phyloP scores from a whole-genome alignment of 1,284 basidiomycete genomes.

The Moesziomyces sp. region DNA sequence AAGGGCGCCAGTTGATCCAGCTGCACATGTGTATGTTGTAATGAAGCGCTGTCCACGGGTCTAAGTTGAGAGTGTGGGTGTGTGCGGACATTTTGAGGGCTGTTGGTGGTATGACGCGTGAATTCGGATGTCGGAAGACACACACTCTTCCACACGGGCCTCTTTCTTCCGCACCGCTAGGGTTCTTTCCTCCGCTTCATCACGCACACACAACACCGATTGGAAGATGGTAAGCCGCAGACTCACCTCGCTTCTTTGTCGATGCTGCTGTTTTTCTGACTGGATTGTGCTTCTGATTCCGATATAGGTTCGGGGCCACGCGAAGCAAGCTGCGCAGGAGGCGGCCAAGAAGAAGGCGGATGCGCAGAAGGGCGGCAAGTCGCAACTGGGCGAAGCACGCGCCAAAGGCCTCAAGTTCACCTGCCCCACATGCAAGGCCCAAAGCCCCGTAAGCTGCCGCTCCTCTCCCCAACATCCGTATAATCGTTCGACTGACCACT shows the following conservation, averaged over 20 bases:
- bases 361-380: constrained; percentile 23
- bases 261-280: background rate
- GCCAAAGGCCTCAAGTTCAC: constrained; percentile 37
- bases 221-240: background rate
- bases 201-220: too few species aligned
- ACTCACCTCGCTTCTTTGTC: background rate
- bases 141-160: background rate
- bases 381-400: constrained; percentile 34
- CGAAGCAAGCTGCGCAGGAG: constrained; percentile 32
- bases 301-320: constrained; percentile 43
- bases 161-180: too few species aligned
- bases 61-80: background rate
- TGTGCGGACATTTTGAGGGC: background rate
- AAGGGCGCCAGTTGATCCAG: constrained; percentile 1
- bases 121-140: constrained; percentile 19
- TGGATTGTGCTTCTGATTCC: background rate
- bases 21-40: background rate
- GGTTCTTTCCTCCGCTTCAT: too few species aligned
- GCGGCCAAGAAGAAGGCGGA: constrained; percentile 34
- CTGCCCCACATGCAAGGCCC: constrained; percentile 39
- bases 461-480: background rate
- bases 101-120: background rate
- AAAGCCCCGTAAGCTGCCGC: constrained; percentile 26
- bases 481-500: background rate
- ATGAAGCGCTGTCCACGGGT: background rate